Evolutionary conservation across 129 eudicot species (phyloP).

Genomic region (Arctium minus): DNA sequence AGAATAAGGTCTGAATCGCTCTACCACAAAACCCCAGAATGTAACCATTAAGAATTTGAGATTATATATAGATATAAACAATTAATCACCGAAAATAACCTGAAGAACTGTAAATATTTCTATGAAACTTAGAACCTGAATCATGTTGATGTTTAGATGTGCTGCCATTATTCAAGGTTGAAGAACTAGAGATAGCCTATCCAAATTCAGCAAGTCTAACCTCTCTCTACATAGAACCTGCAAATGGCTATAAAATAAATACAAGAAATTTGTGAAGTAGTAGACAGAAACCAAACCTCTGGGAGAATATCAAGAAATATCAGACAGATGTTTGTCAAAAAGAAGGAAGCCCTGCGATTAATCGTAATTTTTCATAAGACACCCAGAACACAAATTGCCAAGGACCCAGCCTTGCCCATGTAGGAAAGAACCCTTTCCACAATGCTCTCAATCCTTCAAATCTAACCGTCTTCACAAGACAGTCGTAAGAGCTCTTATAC

Average conservation of each 20-base stretch:
- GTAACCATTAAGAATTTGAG: not conserved
- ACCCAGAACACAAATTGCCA: conserved; percentile 99
- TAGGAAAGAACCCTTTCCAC: conserved; percentile 97
- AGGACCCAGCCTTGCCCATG: conserved; percentile 97
- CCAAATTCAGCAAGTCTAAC: not conserved
- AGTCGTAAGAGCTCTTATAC: conserved; percentile 69
- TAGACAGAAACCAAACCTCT: not conserved
- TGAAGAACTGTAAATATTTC: not conserved
- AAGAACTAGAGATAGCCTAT: not conserved
- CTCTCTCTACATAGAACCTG: not conserved
- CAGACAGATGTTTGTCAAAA: conserved; percentile 23
- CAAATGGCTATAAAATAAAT: not conserved
- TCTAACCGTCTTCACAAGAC: conserved; percentile 69
- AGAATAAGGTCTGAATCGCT: not conserved
- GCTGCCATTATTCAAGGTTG: not conserved
- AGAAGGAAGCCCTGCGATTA: conserved; percentile 69
- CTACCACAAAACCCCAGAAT: not conserved
- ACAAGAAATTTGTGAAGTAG: not conserved
- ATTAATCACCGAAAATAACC: not conserved
- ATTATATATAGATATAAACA: too few relatives aligned
- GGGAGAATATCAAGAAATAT: not conserved
- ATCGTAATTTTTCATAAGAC: conserved; percentile 71
- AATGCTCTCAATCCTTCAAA: conserved; percentile 79
- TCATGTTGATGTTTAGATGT: not conserved
- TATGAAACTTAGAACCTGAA: not conserved